Percentiles rank a stretch among this genome's conserved stretches.
Conservation (phyloP, 1,284 basidiomycete genomes). For the Phlebopus sp. region DNA sequence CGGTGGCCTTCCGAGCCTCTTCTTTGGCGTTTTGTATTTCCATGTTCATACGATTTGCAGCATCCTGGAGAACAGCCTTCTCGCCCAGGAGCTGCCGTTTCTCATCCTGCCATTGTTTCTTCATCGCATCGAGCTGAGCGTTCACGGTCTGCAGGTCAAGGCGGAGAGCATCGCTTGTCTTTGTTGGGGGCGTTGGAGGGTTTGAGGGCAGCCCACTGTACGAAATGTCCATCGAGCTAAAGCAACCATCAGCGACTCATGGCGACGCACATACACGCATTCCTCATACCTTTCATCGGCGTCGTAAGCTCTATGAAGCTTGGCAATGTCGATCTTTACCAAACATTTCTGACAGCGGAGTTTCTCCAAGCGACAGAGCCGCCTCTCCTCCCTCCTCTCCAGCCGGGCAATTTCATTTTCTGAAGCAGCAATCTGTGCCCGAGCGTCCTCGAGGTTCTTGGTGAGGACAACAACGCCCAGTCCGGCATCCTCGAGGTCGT, state of each 20-base stretch:
- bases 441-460: slow-evolving; percentile 68
- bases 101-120: slow-evolving; percentile 66
- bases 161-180: slow-evolving; percentile 58
- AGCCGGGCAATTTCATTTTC: slow-evolving; percentile 68
- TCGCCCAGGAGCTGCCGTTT: slow-evolving; percentile 60
- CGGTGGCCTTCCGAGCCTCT: slow-evolving; percentile 50
- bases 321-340: slow-evolving; percentile 53
- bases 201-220: slow-evolving; percentile 47
- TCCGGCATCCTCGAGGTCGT: slow-evolving; percentile 76
- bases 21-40: slow-evolving; percentile 58
- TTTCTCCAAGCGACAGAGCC: slow-evolving; percentile 53
- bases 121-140: slow-evolving; percentile 58
- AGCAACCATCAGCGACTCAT: slow-evolving; percentile 3
- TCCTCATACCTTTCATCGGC: slow-evolving; percentile 59
- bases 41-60: slow-evolving; percentile 58
- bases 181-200: slow-evolving; percentile 62
- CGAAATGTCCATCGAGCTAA: slow-evolving; percentile 53
- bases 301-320: slow-evolving; percentile 35
- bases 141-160: slow-evolving; percentile 59
- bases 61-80: slow-evolving; percentile 66
- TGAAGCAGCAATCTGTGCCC: slow-evolving; percentile 49
- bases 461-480: slow-evolving; percentile 66
- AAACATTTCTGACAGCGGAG: slow-evolving; percentile 65
- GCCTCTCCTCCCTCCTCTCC: slow-evolving; percentile 62
- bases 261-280: background rate